Evolutionary conservation across 768 basidiomycete genomes (phyloP).

Genomic region (Trametes coccinea): DNA sequence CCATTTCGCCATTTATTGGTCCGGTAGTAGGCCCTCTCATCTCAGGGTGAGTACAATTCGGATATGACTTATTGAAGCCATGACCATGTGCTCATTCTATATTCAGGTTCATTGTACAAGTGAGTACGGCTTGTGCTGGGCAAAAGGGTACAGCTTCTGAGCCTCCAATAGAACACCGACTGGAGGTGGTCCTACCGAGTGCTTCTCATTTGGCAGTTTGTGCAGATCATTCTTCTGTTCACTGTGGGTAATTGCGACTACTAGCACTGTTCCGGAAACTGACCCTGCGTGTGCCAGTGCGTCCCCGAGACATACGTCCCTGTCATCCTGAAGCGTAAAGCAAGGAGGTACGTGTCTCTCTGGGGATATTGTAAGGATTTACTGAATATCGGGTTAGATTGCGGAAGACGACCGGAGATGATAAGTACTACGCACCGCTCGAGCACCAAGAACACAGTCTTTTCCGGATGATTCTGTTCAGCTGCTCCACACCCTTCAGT

Average conservation of each 20-base stretch:
- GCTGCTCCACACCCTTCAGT: constrained; percentile 76
- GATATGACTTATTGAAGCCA: neutral
- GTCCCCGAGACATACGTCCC: constrained; percentile 76
- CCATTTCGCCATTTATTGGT: constrained; percentile 56
- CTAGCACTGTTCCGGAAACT: neutral
- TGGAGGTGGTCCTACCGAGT: constrained; percentile 84
- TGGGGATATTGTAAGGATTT: neutral
- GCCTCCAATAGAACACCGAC: constrained; percentile 42
- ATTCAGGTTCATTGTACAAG: constrained; percentile 61
- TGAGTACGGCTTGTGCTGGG: constrained; percentile 2
- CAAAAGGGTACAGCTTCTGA: neutral
- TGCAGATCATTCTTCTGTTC: constrained; percentile 51
- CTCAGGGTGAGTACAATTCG: constrained; percentile 47
- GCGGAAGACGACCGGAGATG: constrained; percentile 55
- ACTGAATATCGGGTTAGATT: constrained; percentile 37
- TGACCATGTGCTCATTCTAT: neutral
- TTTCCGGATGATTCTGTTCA: constrained; percentile 48
- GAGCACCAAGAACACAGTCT: constrained; percentile 54
- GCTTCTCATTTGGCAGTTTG: constrained; percentile 66
- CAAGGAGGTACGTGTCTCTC: constrained; percentile 41
- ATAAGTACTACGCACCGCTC: constrained; percentile 55
- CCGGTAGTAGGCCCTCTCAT: constrained; percentile 59
- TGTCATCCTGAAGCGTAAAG: constrained; percentile 61
- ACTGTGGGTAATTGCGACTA: constrained; percentile 39
- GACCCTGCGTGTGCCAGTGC: constrained; percentile 38